Evolutionary conservation across 2,329 filamentous ascomycete species (phyloP), one percentile per base, ranked within the genome.

Genomic region (Neonectria hederae): DNA sequence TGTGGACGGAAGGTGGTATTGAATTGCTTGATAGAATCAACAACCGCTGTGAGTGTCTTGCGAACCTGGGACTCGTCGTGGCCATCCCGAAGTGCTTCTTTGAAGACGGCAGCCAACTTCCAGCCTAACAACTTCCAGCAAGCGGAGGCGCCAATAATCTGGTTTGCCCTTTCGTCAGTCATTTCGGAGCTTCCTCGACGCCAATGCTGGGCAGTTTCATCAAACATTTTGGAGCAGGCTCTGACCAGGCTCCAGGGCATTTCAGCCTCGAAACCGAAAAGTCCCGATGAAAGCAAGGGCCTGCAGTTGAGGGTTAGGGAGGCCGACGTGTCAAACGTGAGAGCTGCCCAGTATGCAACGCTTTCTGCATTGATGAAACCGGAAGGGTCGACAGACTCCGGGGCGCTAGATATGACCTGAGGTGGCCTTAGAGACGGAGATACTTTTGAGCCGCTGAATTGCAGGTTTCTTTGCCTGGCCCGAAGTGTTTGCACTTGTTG

Each of bases 241-340:
- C 68, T 68, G 2, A 76, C 73, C 0, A 77, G 68, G 1, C 69
- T 66, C 76, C 76, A 77, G 0, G 73, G 70, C 0, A 77, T 55
- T 53, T 77, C 76, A 0, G 68, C 69, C 8, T 76, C 73, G 19
- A 76, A 77, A 0, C 76, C 75, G 38, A 76, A 76, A 0, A 82
- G 65, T 0, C 79, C 79, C 1, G 80, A 80, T 0, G 79, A 80
- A 3, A 82, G 74, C 1, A 80, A 63, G 0, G 80, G 76, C 8
- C 78, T 73, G 8, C 76, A 78, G 28, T 81, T 81, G n/a, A 81
- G 72, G 0, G 78, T 81, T 4, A 82, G 59, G 1, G 80, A 81
- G 0, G 76, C 77, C 0, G 79, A 81, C 0, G 80, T 82, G 40
- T 82, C 80, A 30, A 81, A 82, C 0, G 77, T 80, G 8, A 82